Conservation (phyloP, 495 filamentous ascomycete genomes). For the Cetradonia linearis region DNA sequence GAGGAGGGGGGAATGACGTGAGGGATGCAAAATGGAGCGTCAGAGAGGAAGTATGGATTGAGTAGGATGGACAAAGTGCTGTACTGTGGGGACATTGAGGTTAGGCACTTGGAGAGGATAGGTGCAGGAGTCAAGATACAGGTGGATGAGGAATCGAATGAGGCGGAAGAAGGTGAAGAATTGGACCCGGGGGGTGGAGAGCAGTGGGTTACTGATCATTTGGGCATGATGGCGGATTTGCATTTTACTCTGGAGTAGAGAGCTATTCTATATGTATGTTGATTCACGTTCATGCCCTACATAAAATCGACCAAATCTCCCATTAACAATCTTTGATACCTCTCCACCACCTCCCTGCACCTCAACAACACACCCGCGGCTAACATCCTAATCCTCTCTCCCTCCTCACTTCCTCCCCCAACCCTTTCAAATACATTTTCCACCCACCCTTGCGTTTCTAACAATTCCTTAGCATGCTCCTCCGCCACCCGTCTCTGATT, state of each 20-base stretch:
- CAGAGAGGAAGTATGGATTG: slow-evolving; percentile 34
- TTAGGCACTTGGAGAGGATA: slow-evolving; percentile 33
- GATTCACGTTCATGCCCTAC: slow-evolving; percentile 8
- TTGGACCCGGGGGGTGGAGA: slow-evolving; percentile 31
- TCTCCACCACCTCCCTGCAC: slow-evolving; percentile 67
- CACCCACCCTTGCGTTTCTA: slow-evolving; percentile 61
- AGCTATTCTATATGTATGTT: neutral
- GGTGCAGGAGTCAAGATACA: slow-evolving; percentile 31
- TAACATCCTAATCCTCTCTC: slow-evolving; percentile 53
- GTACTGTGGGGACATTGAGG: slow-evolving; percentile 29
- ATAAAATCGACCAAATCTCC: slow-evolving; percentile 23
- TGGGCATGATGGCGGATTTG: slow-evolving; percentile 33
- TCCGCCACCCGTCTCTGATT: slow-evolving; percentile 45
- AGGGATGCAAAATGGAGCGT: slow-evolving; percentile 39
- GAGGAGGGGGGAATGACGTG: slow-evolving; percentile 45
- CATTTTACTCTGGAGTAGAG: neutral
- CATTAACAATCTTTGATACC: slow-evolving; percentile 52
- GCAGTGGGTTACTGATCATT: slow-evolving; percentile 43
- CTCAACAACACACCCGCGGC: slow-evolving; percentile 77
- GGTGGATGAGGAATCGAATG: slow-evolving; percentile 12
- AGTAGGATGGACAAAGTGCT: slow-evolving; percentile 45
- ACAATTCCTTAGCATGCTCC: slow-evolving; percentile 42
- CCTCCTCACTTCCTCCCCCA: slow-evolving; percentile 45
- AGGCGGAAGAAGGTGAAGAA: slow-evolving; percentile 9
- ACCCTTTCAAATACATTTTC: slow-evolving; percentile 54